Evolutionary conservation across 2,329 filamentous ascomycete species (phyloP), one percentile per base, ranked within the genome.

Genomic region (Fusarium pininemorale): DNA sequence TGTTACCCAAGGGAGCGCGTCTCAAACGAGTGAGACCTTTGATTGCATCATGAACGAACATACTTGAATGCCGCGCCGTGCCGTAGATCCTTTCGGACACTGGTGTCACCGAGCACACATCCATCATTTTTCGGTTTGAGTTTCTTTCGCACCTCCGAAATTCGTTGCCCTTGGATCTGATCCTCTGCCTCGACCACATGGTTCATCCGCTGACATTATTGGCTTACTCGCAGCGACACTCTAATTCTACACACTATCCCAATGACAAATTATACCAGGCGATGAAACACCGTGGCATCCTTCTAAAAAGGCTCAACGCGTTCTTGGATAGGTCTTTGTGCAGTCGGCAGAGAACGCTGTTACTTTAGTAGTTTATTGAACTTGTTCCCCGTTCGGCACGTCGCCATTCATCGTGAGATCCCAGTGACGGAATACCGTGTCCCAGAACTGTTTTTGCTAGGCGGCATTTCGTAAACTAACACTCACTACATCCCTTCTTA

Each of bases 151-250:
- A 26, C 24, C 53, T 62, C 35, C 35, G 41, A 39, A 16, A 30
- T 39, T 53, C 51, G 70, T 37, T 63, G 53, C 37, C 61, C 58
- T 56, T 69, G 37, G 59, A 60, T 68, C 62, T 69, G 58, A 44
- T 58, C 76, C 76, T 78, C 71, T 78, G 32, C 68, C 66, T 71
- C 58, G 66, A 72, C 73, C 76, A 78, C 76, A 78, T 78, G 76
- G 69, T 14, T 39, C 53, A 59, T 74, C n/a, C 69, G 41, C 30
- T 37, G 38, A 65, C 66, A 63, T 39, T 57, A 78, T 78, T 78
- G 76, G 76, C 73, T 53, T 37, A 61, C 48, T n/a, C 20, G 9
- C 18, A 39, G 61, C 55, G 37, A 63, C 47, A 32, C 47, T 65
- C 45, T 44, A 48, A 50, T 58, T 67, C 35, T 41, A 35, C 8